A percentile compares a stretch with the other conserved stretches of the same genome.
phyloP scores from a whole-genome alignment of 2,329 filamentous ascomycete species.

The Botrytis paeoniae region DNA sequence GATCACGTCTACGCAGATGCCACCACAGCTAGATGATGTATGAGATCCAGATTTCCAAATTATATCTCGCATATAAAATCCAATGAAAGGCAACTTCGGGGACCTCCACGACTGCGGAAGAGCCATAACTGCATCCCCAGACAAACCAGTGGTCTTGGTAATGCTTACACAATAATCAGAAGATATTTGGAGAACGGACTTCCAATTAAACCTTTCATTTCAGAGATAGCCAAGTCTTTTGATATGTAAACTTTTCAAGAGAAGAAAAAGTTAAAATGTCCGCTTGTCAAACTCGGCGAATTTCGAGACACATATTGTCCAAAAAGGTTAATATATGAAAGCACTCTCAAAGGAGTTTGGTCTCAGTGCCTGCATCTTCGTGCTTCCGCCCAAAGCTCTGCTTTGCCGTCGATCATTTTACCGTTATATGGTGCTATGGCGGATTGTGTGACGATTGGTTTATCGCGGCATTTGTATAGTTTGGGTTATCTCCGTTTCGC shows the following conservation, averaged over 20 bases:
- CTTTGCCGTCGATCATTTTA: not conserved
- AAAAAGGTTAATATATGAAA: not conserved
- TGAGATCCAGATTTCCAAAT: not conserved
- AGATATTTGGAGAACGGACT: not conserved
- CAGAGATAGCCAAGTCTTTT: not conserved
- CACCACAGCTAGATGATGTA: constrained; percentile 29
- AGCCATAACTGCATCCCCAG: not conserved
- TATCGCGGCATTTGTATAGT: not conserved
- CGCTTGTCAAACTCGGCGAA: not conserved
- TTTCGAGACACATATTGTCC: not conserved
- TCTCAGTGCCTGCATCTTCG: not conserved
- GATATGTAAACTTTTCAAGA: not conserved
- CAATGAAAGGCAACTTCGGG: not conserved
- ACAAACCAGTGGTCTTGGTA: not conserved
- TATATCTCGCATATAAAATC: not conserved
- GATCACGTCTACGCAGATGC: constrained; percentile 75
- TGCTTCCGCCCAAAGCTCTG: not conserved
- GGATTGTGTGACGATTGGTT: not conserved
- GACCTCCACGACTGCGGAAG: not conserved
- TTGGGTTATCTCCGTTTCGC: too few species aligned
- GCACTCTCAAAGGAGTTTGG: not conserved
- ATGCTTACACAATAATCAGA: not conserved
- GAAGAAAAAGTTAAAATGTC: not conserved
- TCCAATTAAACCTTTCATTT: not conserved
- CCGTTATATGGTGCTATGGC: not conserved